Conservation (phyloP, 2,329 filamentous ascomycete species). For the Thielaviopsis populi region DNA sequence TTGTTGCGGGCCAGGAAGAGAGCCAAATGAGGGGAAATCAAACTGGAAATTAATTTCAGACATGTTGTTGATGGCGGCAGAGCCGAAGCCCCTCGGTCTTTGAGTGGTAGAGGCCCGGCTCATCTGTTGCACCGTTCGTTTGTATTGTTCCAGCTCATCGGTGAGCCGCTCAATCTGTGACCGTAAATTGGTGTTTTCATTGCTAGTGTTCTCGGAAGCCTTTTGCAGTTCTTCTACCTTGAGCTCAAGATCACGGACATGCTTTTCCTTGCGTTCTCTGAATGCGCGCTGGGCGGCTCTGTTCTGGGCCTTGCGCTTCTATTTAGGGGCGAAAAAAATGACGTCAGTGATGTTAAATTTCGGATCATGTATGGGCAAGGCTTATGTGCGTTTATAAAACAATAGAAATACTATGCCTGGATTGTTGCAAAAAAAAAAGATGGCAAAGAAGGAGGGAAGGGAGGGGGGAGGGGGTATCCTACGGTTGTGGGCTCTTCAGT, state of each 20-base stretch:
- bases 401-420: background rate
- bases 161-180: conserved; percentile 82
- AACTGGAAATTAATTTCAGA: conserved; percentile 79
- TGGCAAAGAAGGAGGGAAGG: conserved; percentile 7
- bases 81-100: conserved; percentile 27
- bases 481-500: conserved; percentile 93
- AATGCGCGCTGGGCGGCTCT: conserved; percentile 85
- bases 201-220: conserved; percentile 63
- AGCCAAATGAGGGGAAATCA: conserved; percentile 88
- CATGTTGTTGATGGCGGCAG: conserved; percentile 40
- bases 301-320: conserved; percentile 96
- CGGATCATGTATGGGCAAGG: background rate
- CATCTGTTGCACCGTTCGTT: conserved; percentile 61
- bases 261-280: conserved; percentile 87
- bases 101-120: conserved; percentile 22
- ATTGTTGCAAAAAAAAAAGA: background rate
- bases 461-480: conserved; percentile 30
- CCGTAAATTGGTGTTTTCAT: conserved; percentile 71
- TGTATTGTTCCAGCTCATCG: conserved; percentile 73
- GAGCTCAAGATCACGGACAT: conserved; percentile 68
- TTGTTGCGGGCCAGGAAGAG: conserved; percentile 39
- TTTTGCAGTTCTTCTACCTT: conserved; percentile 68
- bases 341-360: background rate
- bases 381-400: background rate
- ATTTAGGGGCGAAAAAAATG: conserved; percentile 19